Evolutionary conservation across 257 asterid species (phyloP).

Genomic region (Striga asiatica): DNA sequence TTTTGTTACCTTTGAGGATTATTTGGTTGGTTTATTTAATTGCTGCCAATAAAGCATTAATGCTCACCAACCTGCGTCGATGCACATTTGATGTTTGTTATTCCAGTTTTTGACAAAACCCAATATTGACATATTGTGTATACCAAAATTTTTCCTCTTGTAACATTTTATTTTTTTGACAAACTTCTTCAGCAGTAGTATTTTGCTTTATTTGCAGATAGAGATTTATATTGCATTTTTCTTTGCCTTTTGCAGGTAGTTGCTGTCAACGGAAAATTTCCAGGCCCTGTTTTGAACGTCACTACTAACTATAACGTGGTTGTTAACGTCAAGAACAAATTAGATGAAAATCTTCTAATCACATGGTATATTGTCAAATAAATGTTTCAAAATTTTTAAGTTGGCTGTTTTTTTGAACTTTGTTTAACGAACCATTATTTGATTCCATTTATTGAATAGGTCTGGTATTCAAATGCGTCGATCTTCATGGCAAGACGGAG

Average conservation of each 20-base stretch:
- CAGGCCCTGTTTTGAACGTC: slow-evolving; percentile 74
- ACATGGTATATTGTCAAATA: slow-evolving; percentile 54
- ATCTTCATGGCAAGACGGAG: slow-evolving; percentile 91
- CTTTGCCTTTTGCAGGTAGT: slow-evolving; percentile 55
- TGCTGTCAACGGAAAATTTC: slow-evolving; percentile 78
- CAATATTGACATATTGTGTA: no score
- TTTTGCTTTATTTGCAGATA: background rate
- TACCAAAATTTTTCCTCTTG: no score
- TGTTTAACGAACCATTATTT: background rate
- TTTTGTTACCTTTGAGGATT: background rate
- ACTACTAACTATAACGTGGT: slow-evolving; percentile 84
- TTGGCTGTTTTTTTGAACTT: background rate
- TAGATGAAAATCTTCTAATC: slow-evolving; percentile 71
- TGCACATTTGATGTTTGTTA: background rate
- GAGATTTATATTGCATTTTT: background rate
- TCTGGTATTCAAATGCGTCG: slow-evolving; percentile 92
- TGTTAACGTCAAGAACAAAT: slow-evolving; percentile 67
- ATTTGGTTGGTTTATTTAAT: background rate
- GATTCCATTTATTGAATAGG: slow-evolving; percentile 30
- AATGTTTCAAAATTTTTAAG: background rate
- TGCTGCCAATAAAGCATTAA: no score
- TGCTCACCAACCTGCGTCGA: no score
- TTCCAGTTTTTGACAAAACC: no score
- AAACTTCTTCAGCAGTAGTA: background rate
- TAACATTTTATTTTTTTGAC: no score